Evolutionary conservation across 2,329 filamentous ascomycete species (phyloP).

Genomic region (Purpureocillium lavendulum): DNA sequence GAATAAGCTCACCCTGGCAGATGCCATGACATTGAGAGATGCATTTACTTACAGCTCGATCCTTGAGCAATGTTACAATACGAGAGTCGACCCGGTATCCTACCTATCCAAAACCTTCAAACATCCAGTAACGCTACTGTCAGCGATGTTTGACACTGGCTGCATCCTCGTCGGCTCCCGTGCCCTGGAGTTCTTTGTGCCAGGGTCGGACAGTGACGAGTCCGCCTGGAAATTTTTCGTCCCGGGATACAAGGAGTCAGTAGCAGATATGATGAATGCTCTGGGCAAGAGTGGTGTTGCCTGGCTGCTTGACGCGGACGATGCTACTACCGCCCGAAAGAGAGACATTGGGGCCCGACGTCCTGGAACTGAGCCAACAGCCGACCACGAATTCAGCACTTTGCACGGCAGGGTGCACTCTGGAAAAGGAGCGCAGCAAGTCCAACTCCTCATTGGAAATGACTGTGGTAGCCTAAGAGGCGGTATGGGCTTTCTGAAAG

Average conservation of each 20-base stretch:
- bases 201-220: not conserved
- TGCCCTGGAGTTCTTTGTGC: slow-evolving; percentile 7
- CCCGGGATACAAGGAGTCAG: slow-evolving; percentile 6
- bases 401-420: slow-evolving; percentile 1
- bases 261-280: slow-evolving; percentile 6
- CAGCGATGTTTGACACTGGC: slow-evolving; percentile 6
- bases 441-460: slow-evolving; percentile 6
- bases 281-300: slow-evolving; percentile 4
- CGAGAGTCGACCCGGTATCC: slow-evolving; percentile 1
- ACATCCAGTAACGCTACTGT: slow-evolving; percentile 6
- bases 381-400: slow-evolving; percentile 1
- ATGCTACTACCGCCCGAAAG: not conserved
- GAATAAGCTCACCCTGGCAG: slow-evolving; percentile 6
- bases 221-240: slow-evolving; percentile 6
- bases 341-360: not conserved
- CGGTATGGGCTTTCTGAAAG: slow-evolving; percentile 6
- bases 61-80: not conserved
- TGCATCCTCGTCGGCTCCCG: slow-evolving; percentile 5
- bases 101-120: slow-evolving; percentile 6
- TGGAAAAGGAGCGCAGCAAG: not conserved
- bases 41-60: slow-evolving; percentile 1
- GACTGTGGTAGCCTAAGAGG: slow-evolving; percentile 1
- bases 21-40: slow-evolving; percentile 3
- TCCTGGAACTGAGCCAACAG: not conserved
- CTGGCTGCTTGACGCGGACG: slow-evolving; percentile 1